Base-by-base conservation (phyloP, 2,329 filamentous ascomycete species). In the Paecilomyces sp. region DNA sequence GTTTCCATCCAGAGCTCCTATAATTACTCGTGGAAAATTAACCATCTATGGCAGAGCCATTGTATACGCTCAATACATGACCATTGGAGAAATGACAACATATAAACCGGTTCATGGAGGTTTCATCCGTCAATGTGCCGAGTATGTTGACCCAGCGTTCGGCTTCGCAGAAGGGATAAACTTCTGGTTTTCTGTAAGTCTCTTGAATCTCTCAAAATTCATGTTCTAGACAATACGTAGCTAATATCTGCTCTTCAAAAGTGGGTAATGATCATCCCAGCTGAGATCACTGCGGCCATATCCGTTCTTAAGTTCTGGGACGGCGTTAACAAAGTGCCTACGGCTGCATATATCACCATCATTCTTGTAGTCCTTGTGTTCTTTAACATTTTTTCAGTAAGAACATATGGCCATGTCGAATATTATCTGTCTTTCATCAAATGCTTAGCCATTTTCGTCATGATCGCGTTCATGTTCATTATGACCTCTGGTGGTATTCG, bases 401-500 rank as follows among this genome's bases (percentile, higher is more conserved):
- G 63, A 2, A 60, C 70, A 0, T 73, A 74, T 30, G 71, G 71
- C 9, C 65, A 69, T 13, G 63, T 71, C 18, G 70, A 73, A 33
- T 71, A 70, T 54, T 64, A 61, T n/a, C 68, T 73, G 63, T 70
- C 67, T 5, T 72, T 71, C 51, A 61, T 70, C 59, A 72, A 74
- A 58, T 67, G 68, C 24, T 24, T 68, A 13, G 70, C 70, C 3
- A 64, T 74, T 11, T 54, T 73, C 13, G 63, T 68, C 30, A 70
- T 72, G 66, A 73, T 73, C 11, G 70, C 67, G 54, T 72, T 72
- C 60, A 66, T 72, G 63, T 70, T 73, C 55, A 72, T 73, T 60
- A 73, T 73, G 70, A 71, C 71, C 6, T 71, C 67, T 2, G 71
- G 71, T 7, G 71, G 71, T 1, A 68, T 73, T 50, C 31, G 67